Evolutionary conservation across 352 stramenopile genomes (phyloP).

Genomic region (Phytophthora meadii): DNA sequence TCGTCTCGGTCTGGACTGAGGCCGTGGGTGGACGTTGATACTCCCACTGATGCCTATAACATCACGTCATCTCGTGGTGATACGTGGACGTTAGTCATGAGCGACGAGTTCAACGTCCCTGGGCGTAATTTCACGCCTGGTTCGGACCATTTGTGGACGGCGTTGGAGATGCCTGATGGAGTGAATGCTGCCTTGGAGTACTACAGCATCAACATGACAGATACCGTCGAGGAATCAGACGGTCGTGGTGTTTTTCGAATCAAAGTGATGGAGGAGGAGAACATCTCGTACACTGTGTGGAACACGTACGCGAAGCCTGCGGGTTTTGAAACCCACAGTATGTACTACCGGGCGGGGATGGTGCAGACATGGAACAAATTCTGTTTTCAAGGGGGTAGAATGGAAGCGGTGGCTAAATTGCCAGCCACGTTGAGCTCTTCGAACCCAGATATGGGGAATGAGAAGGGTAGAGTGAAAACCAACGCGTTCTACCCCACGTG

Average conservation of each 20-base stretch:
- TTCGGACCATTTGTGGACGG: slow-evolving; percentile 86
- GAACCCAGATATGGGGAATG: slow-evolving; percentile 65
- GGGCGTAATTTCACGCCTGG: slow-evolving; percentile 58
- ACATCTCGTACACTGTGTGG: slow-evolving; percentile 55
- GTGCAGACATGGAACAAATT: slow-evolving; percentile 94
- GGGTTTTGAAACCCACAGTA: slow-evolving; percentile 41
- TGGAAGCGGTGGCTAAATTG: slow-evolving; percentile 91
- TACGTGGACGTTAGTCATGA: slow-evolving; percentile 73
- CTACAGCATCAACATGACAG: slow-evolving; percentile 88
- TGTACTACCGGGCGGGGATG: slow-evolving; percentile 81
- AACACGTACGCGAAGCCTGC: slow-evolving; percentile 52
- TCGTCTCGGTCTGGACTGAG: slow-evolving; percentile 41
- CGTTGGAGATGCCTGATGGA: slow-evolving; percentile 47
- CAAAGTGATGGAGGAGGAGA: slow-evolving; percentile 42
- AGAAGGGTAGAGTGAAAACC: slow-evolving; percentile 39
- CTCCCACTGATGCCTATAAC: slow-evolving; percentile 30
- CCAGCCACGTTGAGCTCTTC: slow-evolving; percentile 75
- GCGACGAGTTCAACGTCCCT: slow-evolving; percentile 74
- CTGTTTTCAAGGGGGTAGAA: slow-evolving; percentile 91
- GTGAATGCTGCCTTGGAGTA: slow-evolving; percentile 86
- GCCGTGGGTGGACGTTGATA: slow-evolving; percentile 53
- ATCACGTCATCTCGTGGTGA: slow-evolving; percentile 55
- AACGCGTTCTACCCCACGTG: slow-evolving; percentile 82
- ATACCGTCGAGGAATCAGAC: slow-evolving; percentile 44
- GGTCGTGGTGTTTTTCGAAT: slow-evolving; percentile 45